These are phyloP conservation scores for Apiospora pterosperma DNA, from an alignment of 2,329 filamentous ascomycete genomes.

Conservation along the genomic window DNA sequence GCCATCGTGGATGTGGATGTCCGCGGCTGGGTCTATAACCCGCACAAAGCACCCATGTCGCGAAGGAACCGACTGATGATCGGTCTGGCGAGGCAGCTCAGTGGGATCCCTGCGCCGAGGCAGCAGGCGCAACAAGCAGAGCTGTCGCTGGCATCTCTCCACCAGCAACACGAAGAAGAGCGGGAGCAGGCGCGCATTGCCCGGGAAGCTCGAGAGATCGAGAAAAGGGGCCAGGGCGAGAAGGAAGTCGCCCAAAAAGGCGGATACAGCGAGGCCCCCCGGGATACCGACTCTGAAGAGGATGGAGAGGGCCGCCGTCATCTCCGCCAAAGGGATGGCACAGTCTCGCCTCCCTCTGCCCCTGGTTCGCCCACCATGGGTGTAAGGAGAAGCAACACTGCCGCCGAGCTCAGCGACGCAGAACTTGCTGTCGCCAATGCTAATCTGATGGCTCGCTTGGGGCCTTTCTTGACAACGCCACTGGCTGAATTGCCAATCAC, in stretches of 20 bases:
- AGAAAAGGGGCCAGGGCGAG: conserved; percentile 68
- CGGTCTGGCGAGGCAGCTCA: conserved; percentile 80
- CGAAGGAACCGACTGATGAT: conserved; percentile 84
- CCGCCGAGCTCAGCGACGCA: conserved; percentile 63
- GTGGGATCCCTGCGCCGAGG: conserved; percentile 73
- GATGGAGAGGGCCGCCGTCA: conserved; percentile 28
- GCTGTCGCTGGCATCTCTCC: conserved; percentile 24
- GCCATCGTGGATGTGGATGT: conserved; percentile 93
- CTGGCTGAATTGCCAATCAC: conserved; percentile 76
- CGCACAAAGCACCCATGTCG: conserved; percentile 79
- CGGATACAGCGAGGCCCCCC: conserved; percentile 67
- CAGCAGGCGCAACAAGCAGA: conserved; percentile 26
- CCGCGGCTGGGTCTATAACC: conserved; percentile 90
- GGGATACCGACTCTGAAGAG: conserved; percentile 39
- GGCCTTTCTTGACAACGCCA: conserved; percentile 86
- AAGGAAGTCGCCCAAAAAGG: conserved; percentile 68
- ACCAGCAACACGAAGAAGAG: conserved; percentile 44
- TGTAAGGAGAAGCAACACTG: conserved; percentile 32
- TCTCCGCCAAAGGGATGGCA: conserved; percentile 5
- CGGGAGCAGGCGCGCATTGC: conserved; percentile 65
- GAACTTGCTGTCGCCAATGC: conserved; percentile 79
- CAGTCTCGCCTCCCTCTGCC: conserved; percentile 26
- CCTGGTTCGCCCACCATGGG: conserved; percentile 41
- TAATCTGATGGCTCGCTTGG: conserved; percentile 82
- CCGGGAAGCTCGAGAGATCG: conserved; percentile 72